Base-by-base conservation (phyloP, 2,329 filamentous ascomycete species). In the Pyrenophora graminea region DNA sequence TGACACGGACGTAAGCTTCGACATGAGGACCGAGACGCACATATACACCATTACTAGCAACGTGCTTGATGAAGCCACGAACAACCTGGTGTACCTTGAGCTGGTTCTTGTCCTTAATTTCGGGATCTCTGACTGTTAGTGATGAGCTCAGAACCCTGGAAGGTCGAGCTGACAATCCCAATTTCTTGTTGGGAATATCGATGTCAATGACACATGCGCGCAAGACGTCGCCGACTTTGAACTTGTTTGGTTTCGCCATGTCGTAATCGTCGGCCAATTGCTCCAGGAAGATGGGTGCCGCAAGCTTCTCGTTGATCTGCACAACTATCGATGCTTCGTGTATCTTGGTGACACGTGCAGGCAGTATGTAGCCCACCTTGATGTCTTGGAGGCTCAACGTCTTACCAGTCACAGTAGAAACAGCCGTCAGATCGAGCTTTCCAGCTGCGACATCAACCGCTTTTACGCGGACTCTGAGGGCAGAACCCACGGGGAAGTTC, bases 401-500 rank as follows among this genome's bases (percentile, higher is more conserved):
- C 37, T 82, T 81, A 3, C 82, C 76, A 31, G 77, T 78, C 8
- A 74, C 67, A 2, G 83, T 78, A n/a, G 85, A 84, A 48, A 85
- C 85, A 4, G 89, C 89, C n/a, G 90, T 88, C 30, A 99, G 81
- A 71, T 97, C 91, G 23, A 99, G 81, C 43, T 85, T 88, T 50
- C 87, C 88, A 63, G 88, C 88, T 25, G 83, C 79, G 27, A 82
- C 72, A 69, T 97, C 87, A 3, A 96, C 84, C 2, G 81, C 80
- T 47, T 89, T 85, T 17, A 96, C 91, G 21, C 86, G 86, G 9
- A 92, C 90, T 69, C 85, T 88, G 38, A 99, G 75, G 4, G 91
- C 94, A 39, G 89, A 94, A n/a, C 94, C 94, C 33, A 96, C 74
- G 0, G 94, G 93, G 73, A 96, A 97, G 73, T 90, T 89, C 56